Conservation (phyloP, 805 yeast species). For the Candida gorgasii region DNA sequence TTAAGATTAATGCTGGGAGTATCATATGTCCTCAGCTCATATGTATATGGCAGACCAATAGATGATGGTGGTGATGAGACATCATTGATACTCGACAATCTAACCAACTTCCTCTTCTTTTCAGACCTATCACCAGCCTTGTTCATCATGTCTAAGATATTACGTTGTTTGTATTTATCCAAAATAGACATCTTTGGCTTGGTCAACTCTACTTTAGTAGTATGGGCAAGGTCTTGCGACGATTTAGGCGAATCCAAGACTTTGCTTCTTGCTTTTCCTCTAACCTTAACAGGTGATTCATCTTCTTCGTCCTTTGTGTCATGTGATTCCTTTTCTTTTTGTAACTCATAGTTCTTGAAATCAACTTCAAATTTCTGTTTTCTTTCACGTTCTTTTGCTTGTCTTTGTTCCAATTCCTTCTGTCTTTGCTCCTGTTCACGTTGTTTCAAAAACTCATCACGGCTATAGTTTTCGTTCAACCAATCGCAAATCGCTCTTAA, state of each 20-base stretch:
- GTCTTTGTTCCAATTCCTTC: conserved; percentile 16
- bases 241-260: conserved; percentile 22
- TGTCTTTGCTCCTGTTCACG: conserved; percentile 15
- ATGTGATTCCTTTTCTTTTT: conserved; percentile 12
- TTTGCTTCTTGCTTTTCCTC: conserved; percentile 25
- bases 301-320: conserved; percentile 30
- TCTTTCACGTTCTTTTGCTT: conserved; percentile 8
- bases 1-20: conserved; percentile 9
- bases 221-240: conserved; percentile 11
- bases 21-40: no score
- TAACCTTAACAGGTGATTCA: conserved; percentile 34
- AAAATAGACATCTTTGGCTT: conserved; percentile 44
- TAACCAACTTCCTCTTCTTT: conserved; percentile 37
- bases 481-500: conserved; percentile 40
- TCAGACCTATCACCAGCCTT: neutral
- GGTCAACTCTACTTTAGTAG: conserved; percentile 41
- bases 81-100: conserved; percentile 27
- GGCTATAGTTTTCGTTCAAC: conserved; percentile 36
- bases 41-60: neutral
- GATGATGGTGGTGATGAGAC: neutral
- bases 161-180: conserved; percentile 36
- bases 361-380: conserved; percentile 11
- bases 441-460: conserved; percentile 23
- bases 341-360: conserved; percentile 9
- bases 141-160: conserved; percentile 22